phyloP scores from a whole-genome alignment of 78 protist genomes.

The Chrysochromulina parva region DNA sequence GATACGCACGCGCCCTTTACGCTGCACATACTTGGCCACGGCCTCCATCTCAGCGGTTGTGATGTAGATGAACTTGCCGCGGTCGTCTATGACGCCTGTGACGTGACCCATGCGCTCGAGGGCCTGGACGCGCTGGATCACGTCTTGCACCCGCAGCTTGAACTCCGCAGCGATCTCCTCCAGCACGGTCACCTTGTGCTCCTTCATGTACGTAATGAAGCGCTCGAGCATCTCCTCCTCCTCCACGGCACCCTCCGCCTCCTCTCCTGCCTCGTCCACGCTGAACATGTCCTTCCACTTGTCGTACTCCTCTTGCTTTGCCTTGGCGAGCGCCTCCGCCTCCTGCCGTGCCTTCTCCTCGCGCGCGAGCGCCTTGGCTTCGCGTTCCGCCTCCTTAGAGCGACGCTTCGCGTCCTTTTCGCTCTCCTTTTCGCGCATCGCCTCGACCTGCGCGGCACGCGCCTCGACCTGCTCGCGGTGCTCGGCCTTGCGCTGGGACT shows the following conservation, averaged over 20 bases:
- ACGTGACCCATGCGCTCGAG: constrained; percentile 66
- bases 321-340: background rate
- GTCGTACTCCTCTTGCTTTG: constrained; percentile 3
- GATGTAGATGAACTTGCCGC: constrained; percentile 79
- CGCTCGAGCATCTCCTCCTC: background rate
- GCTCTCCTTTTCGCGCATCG: no score
- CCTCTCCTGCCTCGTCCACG: background rate
- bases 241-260: background rate
- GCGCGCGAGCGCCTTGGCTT: background rate
- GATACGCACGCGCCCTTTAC: constrained; percentile 71
- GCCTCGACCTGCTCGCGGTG: no score
- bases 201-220: background rate
- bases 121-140: constrained; percentile 51
- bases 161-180: no score
- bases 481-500: no score
- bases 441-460: no score
- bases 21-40: constrained; percentile 57
- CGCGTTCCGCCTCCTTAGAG: background rate
- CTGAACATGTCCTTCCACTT: background rate
- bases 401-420: no score
- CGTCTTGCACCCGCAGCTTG: constrained; percentile 34
- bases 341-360: background rate
- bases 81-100: constrained; percentile 79
- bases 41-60: constrained; percentile 68
- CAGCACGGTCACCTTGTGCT: background rate